Evolutionary conservation across 371 early-diverging fungal genomes (phyloP), one percentile per base, ranked within the genome.

Genomic region (Mucor plumbeus): DNA sequence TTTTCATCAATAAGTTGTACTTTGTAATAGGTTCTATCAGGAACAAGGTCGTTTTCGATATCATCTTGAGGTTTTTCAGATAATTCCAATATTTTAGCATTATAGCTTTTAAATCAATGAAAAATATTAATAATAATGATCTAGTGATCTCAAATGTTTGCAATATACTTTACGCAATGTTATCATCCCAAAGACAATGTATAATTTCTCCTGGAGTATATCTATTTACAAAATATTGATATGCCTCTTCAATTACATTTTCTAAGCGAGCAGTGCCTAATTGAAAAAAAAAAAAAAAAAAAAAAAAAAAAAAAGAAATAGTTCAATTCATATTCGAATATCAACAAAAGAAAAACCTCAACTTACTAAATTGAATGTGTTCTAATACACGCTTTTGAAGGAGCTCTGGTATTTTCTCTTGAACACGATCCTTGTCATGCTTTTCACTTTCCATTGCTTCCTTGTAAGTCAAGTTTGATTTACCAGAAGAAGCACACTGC

Each of bases 401-500:
- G 26, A 85, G 79, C 36, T 83, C 84, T 19, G 92, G 92, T 60
- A 92, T 85, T 59, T 84, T 83, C 60, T 87, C 87, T 67, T 84
- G 83, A 15, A 85, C 80, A 62, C 78, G 72, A 17, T 80, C 79
- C 65, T 80, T 79, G 36, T 89, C 88, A 7, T 83, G 78, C 17
- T 82, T 83, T 71, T 97, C 97, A 13, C 89, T 89, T 59, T 87
- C 80, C 35, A 90, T 74, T 1, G 97, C 97, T 72, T 94, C 86
- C 61, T 86, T 85, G 70, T 86, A 97, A 0, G 94, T 94, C 61
- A 97, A 77, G 43, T 84, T 79, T 15, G 82, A 72, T 70, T 90
- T 90, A 4, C 95, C 93, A 4, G 95, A 91, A 11, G 80, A 78
- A 62, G 86, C 87, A 79, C 95, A 95, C 63, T 91, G 85, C 92